phyloP scores from a whole-genome alignment of 2,329 filamentous ascomycete genomes.

The Fusarium neocosmosporiellum region DNA sequence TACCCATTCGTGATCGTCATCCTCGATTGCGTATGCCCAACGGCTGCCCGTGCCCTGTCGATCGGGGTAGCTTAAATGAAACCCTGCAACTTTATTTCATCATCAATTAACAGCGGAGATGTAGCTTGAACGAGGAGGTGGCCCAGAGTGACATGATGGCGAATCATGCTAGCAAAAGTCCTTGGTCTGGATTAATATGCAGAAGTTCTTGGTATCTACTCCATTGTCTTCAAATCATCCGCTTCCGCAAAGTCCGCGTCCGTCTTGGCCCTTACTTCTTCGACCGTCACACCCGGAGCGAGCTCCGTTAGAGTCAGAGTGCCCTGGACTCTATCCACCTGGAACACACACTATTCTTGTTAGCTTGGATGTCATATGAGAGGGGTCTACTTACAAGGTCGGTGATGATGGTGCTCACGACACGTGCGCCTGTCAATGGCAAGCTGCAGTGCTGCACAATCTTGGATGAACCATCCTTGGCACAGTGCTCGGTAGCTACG shows the following conservation, averaged over 20 bases:
- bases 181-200: background rate
- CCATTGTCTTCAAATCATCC: conserved; percentile 63
- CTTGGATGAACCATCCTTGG: conserved; percentile 75
- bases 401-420: conserved; percentile 79
- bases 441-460: conserved; percentile 72
- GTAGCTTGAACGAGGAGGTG: background rate
- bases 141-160: conserved; percentile 9
- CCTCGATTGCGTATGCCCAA: conserved; percentile 7
- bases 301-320: conserved; percentile 76
- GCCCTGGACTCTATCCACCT: conserved; percentile 72
- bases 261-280: conserved; percentile 77
- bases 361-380: conserved; percentile 2
- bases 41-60: conserved; percentile 15
- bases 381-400: conserved; percentile 69
- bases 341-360: conserved; percentile 70
- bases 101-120: conserved; percentile 30
- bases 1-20: conserved; percentile 15
- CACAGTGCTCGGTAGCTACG: conserved; percentile 76
- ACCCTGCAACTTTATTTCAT: conserved; percentile 45
- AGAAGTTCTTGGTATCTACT: conserved; percentile 41
- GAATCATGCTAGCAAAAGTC: conserved; percentile 23
- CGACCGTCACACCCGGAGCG: conserved; percentile 74
- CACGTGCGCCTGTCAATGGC: conserved; percentile 72
- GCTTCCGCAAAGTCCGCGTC: conserved; percentile 74
- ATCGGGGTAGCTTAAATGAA: conserved; percentile 32